Evolutionary conservation across 2,329 filamentous ascomycete genomes (phyloP).

Genomic region (Cryphonectria nitschkei): DNA sequence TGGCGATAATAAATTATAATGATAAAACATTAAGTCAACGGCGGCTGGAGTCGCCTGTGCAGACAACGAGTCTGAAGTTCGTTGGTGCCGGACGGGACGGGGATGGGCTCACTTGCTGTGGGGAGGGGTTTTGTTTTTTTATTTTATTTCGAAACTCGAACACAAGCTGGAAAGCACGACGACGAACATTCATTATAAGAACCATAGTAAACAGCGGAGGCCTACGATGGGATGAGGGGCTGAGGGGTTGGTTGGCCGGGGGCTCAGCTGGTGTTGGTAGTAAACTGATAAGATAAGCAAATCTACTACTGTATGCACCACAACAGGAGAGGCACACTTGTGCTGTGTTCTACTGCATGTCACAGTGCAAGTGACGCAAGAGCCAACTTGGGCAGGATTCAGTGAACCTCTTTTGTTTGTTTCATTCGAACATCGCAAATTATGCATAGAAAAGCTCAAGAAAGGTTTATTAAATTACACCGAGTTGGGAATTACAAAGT

Average conservation of each 20-base stretch:
- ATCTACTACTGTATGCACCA: background rate
- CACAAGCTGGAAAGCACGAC: background rate
- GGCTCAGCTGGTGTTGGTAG: background rate
- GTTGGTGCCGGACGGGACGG: background rate
- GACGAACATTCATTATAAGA: no score
- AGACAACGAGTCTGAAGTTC: background rate
- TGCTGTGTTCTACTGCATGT: background rate
- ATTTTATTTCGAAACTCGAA: background rate
- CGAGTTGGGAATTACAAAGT: background rate
- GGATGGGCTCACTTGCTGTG: background rate
- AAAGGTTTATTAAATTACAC: background rate
- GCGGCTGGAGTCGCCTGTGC: background rate
- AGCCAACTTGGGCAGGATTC: background rate
- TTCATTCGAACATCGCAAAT: background rate
- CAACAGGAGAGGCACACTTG: background rate
- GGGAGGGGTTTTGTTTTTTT: background rate
- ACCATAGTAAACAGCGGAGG: background rate
- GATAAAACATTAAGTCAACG: background rate
- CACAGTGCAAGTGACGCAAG: background rate
- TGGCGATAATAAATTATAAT: background rate
- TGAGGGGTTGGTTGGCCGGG: background rate
- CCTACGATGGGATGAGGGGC: background rate
- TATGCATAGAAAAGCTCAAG: background rate
- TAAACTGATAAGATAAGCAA: conserved; percentile 11
- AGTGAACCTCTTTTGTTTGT: background rate